A percentile compares a stretch with the other conserved stretches of the same genome.
Conservation (phyloP, 1,284 basidiomycete genomes). For the Neonothopanus nambi region DNA sequence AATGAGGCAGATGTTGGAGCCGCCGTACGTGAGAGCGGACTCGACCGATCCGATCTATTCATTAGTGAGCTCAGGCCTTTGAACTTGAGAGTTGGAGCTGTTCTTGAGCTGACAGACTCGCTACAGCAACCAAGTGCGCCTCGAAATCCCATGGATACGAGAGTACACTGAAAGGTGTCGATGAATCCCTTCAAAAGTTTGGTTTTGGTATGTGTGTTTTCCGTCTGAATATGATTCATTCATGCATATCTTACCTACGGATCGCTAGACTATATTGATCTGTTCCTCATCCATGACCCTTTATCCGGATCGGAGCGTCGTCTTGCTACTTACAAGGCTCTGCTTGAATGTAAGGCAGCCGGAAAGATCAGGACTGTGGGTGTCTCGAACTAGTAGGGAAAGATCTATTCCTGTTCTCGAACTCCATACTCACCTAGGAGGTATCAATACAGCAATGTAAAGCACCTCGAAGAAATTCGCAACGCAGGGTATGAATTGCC, state of each 20-base stretch:
- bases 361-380: conserved; percentile 71
- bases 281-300: too few species aligned
- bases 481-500: conserved; percentile 62
- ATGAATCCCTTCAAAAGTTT: conserved; percentile 55
- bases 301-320: conserved; percentile 57
- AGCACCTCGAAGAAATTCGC: conserved; percentile 78
- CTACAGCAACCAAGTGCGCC: too few species aligned
- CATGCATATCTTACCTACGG: conserved; percentile 66
- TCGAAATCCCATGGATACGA: conserved; percentile 58
- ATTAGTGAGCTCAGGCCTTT: conserved; percentile 28
- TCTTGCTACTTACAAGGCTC: conserved; percentile 60
- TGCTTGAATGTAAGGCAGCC: conserved; percentile 53
- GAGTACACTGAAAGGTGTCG: conserved; percentile 51
- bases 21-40: too few species aligned
- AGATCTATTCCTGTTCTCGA: conserved; percentile 57
- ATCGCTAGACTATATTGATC: too few species aligned
- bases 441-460: conserved; percentile 52
- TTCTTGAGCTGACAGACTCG: conserved; percentile 52
- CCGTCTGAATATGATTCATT: neutral
- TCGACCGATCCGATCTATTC: conserved; percentile 28
- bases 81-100: neutral
- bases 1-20: too few species aligned
- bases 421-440: neutral
- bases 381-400: conserved; percentile 78
- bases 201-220: conserved; percentile 51